Percentiles rank a stretch among this genome's conserved stretches.
These are phyloP conservation scores for Phalaenopsis hybrid DNA, from an alignment of 116 monocot genomes.

Conservation along the genomic window DNA sequence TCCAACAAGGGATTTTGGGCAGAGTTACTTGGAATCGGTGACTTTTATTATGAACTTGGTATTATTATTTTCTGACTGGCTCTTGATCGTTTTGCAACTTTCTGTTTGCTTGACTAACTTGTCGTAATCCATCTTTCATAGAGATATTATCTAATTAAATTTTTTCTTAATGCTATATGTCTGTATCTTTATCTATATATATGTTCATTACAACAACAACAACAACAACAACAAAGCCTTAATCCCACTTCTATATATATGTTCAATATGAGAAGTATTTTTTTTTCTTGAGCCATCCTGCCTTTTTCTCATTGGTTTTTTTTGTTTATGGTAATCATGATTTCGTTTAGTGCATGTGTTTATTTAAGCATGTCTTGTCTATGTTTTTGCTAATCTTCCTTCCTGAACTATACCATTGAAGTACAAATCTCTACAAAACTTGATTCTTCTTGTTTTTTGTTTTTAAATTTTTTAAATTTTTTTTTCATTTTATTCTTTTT, in stretches of 20 bases:
- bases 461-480: too few species aligned
- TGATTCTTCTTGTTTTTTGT: not conserved
- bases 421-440: too few species aligned
- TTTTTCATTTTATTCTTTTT: too few species aligned
- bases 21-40: conserved; percentile 82
- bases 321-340: conserved; percentile 1
- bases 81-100: not conserved
- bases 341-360: not conserved
- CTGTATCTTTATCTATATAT: too few species aligned
- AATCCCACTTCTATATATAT: too few species aligned
- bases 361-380: not conserved
- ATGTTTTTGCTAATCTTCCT: not conserved
- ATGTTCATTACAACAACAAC: too few species aligned
- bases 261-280: not conserved
- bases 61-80: not conserved
- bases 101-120: not conserved
- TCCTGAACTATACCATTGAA: not conserved
- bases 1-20: conserved; percentile 96
- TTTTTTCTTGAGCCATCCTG: not conserved
- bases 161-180: not conserved
- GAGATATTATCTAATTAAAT: not conserved
- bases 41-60: conserved; percentile 89
- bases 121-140: not conserved
- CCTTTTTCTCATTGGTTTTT: not conserved
- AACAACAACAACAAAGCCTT: too few species aligned